Base-by-base conservation (phyloP, 805 yeast species). In the Ogataea philodendri region DNA sequence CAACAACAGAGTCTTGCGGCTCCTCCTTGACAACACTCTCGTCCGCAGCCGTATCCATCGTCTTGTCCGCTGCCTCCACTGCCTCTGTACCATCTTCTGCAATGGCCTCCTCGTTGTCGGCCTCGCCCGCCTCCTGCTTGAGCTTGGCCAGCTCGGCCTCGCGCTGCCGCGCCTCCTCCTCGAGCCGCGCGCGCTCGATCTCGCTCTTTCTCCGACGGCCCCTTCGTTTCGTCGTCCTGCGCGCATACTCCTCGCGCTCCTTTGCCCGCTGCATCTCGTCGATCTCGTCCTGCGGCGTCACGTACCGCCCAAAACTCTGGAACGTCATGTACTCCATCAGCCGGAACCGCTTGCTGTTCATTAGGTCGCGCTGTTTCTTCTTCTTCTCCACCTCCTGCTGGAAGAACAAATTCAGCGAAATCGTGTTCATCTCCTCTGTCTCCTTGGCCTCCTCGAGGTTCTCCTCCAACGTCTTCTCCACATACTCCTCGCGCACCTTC, bases 311-410 rank as follows among this genome's bases (percentile, higher is more conserved):
- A 28, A 54, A 49, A 31, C 81, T 70, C 4, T 60, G 54, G 29
- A 73, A 68, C 30, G 86, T 65, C 8, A 87, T 54, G 7, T 80
- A 77, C 35, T 83, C 72, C 3, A 66, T 66, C 47, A 93, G 60
- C 49, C 75, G 77, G 26, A 66, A 66, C 44, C 89, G 74, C 49
- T 71, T 76, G 52, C 81, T 81, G 40, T 77, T 68, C 57, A 84
- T 76, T 41, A 84, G 62, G 28, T 82, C 86, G 37, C 89, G 66
- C 52, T 89, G 90, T 35, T 73, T 74, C 56, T 81, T 80, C 55
- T 86, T 87, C 51, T 86, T 81, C 30, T 77, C 80, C 26, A 82
- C 65, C 56, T 93, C 98, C 54, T 85, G 90, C 50, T 89, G 94
- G 49, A 81, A 76, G 54, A 84, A 93, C 50, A 74, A 69, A 44